Conservation (phyloP, 371 early-diverging fungal species). For the Actinomortierella wolfii region DNA sequence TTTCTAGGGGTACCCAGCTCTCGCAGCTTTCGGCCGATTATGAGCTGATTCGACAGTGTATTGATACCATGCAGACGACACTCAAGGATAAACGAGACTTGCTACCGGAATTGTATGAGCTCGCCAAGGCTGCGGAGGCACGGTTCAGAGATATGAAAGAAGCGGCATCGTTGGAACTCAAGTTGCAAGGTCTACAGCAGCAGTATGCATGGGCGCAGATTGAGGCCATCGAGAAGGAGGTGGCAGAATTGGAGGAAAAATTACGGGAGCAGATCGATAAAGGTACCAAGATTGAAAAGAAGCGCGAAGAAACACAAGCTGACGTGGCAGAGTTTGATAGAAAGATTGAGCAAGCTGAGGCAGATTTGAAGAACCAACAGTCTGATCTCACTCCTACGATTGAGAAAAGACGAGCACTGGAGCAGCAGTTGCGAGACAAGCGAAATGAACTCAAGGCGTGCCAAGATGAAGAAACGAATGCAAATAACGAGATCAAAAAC, state of each 20-base stretch:
- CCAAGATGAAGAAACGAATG: slow-evolving; percentile 26
- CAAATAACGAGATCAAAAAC: slow-evolving; percentile 24
- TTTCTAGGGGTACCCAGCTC: slow-evolving; percentile 87
- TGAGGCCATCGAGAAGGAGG: slow-evolving; percentile 57
- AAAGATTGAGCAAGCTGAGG: slow-evolving; percentile 35
- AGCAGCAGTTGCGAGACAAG: slow-evolving; percentile 16
- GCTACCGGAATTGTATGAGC: slow-evolving; percentile 65
- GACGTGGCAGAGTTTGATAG: slow-evolving; percentile 27
- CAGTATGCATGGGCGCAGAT: slow-evolving; percentile 83
- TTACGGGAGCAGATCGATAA: slow-evolving; percentile 19
- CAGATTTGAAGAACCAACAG: slow-evolving; percentile 12
- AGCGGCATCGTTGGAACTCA: slow-evolving; percentile 64
- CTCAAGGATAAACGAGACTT: slow-evolving; percentile 62
- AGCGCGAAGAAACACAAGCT: slow-evolving; percentile 38
- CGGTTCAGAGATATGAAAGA: slow-evolving; percentile 67
- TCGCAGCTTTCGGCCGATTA: slow-evolving; percentile 78
- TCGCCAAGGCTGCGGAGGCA: slow-evolving; percentile 64
- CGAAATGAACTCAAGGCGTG: slow-evolving; percentile 20
- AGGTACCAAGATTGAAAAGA: slow-evolving; percentile 52
- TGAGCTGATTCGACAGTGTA: slow-evolving; percentile 64
- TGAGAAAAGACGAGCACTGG: slow-evolving; percentile 20
- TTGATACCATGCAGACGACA: slow-evolving; percentile 61
- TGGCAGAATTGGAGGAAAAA: slow-evolving; percentile 42
- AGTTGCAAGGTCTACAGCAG: slow-evolving; percentile 63
- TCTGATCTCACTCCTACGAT: slow-evolving; percentile 32